Conservation (phyloP, 2,329 filamentous ascomycete species). For the Aspergillus tubingensis region DNA sequence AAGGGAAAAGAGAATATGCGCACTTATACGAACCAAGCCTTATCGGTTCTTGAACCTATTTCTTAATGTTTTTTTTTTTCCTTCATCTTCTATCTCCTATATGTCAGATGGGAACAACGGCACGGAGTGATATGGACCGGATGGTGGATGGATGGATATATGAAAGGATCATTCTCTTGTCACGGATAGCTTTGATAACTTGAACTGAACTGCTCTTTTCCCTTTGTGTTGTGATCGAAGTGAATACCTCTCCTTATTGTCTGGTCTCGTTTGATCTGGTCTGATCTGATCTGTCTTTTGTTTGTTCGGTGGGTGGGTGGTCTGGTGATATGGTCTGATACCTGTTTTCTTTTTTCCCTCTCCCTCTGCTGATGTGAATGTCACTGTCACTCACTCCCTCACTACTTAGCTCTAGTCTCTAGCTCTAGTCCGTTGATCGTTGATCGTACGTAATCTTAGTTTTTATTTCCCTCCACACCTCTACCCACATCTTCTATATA, state of each 20-base stretch:
- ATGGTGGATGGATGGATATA: not conserved
- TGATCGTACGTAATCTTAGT: conserved; percentile 1
- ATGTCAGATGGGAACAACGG: not conserved
- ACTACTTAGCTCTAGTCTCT: not conserved
- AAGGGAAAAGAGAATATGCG: conserved; percentile 39
- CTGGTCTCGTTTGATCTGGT: not conserved
- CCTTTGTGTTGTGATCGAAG: not conserved
- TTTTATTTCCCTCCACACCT: not conserved
- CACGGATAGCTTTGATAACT: not conserved
- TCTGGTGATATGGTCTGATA: not conserved
- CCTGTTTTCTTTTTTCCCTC: not conserved
- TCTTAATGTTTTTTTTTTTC: not conserved
- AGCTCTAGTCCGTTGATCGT: not conserved
- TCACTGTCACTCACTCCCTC: not conserved
- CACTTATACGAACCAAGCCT: conserved; percentile 11
- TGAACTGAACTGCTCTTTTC: not conserved
- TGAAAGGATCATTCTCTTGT: not conserved
- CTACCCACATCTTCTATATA: not conserved
- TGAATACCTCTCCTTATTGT: not conserved
- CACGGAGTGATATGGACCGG: not conserved
- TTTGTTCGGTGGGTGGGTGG: not conserved
- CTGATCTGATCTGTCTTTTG: not conserved
- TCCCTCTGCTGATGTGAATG: not conserved
- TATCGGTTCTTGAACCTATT: conserved; percentile 5
- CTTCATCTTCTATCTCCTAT: not conserved